Evolutionary conservation across 106 monocot species (phyloP), one percentile per base, ranked within the genome.

Genomic region (Dendrobium catenatum): DNA sequence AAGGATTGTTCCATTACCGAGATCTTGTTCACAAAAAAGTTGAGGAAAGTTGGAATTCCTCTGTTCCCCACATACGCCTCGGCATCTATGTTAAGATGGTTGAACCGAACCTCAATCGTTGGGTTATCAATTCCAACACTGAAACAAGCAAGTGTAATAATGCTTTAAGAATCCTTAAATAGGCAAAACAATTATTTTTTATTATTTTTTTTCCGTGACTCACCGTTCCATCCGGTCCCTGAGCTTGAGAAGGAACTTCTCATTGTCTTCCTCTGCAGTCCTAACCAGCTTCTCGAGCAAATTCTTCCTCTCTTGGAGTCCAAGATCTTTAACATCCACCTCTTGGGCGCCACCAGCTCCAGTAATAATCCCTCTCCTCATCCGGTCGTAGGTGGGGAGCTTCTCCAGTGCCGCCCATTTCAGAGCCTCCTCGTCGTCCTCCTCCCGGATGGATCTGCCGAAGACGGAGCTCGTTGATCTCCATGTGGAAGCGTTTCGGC

Each of bases 71-170:
- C 82, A 78, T 85, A 83, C 2, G 84, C 88, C 56, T 84, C 86
- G 13, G 88, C 86, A 66, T 74, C 67, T 1, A 91, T 80, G 72
- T 80, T 85, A 44, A 91, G 74, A 29, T 88, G 9, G 82, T 88
- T 84, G 55, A 78, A 86, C 29, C 91, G 77, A 17, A 91, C 91
- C 44, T 91, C 88, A 58, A 91, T 91, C 16, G 84, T 86, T 20
- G 91, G 91, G 46, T 77, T 75, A 48, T 91, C 91, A 19, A 91
- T 88, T 33, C 91, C 88, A 42, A 91, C 91, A 10, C 91, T 91
- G 51, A 5, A 78, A 16, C 42, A 75, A 46, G 24, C 16, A 76
- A 49, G 49, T 48, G 20, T 42, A 74, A 37, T 2, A 43, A 8
- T 19, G 7, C 3, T 70, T 29, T n/a, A 70, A 33, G 24, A 70